Evolutionary conservation across 2,329 filamentous ascomycete species (phyloP), one percentile per base, ranked within the genome.

Genomic region (Apiospora pterosperma): DNA sequence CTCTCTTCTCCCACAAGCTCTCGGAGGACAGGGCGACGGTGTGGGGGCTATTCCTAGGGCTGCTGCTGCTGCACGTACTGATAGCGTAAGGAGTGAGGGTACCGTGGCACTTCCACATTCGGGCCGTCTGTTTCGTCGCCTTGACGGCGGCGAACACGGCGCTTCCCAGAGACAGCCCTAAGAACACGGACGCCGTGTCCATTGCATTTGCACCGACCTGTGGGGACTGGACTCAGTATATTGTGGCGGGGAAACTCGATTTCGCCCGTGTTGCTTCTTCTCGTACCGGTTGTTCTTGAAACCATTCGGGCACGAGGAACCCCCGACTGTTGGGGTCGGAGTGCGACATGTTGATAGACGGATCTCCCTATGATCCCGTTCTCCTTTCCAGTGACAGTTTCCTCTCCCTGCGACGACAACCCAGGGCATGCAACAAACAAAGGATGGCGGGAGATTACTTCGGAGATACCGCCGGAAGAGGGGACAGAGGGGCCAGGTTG

Each of bases 141-240:
- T 69, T 74, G 66, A 69, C 69, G 58, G 62, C 66, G 16, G 69
- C 70, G 8, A 74, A 68, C 59, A 69, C 71, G 6, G 74, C 74
- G 67, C 75, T 73, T 6, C 73, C 73, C 19, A 76, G 60, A 16
- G 71, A 72, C 36, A 73, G 67, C 3, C 74, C 74, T 65, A 68
- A 70, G 28, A 72, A 71, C 39, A 77, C 67, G 6, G 73, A 72
- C 12, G 74, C 72, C 42, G 76, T 65, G n/a, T 69, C 67, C 36
- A 75, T 61, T 44, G 76, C n/a, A n/a, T n/a, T n/a, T n/a, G n/a
- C n/a, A n/a, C n/a, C n/a, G n/a, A 55, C 48, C 48, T 55, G 4
- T 7, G 28, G 28, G 48, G 28, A 31, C 12, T 3, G 28, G 41
- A 34, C 48, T 55, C 28, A 55, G 58, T 61, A 38, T 61, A 34